Percentiles rank a stretch among this genome's conserved stretches.
Conservation (phyloP, 2,329 filamentous ascomycete genomes). For the Lachnellula arida region DNA sequence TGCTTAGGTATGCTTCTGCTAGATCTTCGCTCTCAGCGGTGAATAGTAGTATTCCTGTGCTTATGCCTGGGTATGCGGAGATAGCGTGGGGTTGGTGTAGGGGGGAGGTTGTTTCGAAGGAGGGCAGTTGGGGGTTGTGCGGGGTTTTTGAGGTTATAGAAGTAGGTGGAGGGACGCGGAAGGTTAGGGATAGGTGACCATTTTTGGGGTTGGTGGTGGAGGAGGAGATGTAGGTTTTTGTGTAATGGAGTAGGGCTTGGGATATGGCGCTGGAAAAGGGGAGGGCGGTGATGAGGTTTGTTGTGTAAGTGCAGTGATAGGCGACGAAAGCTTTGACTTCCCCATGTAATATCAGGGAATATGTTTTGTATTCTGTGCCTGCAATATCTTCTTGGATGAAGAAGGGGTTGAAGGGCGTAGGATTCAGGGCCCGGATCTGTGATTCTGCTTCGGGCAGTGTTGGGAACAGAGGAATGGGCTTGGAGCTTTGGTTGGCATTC, state of each 20-base stretch:
- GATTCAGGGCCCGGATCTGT: not conserved
- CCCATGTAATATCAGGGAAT: not conserved
- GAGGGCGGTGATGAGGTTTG: not conserved
- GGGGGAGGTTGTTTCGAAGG: too few species aligned
- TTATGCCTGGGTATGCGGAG: not conserved
- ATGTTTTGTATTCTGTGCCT: not conserved
- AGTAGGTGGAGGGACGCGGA: not conserved
- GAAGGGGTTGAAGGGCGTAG: not conserved
- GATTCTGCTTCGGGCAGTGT: not conserved
- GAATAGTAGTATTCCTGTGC: slow-evolving; percentile 56
- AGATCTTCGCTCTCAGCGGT: slow-evolving; percentile 36
- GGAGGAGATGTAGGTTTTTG: not conserved
- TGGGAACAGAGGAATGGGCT: not conserved
- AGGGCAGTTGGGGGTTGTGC: too few species aligned
- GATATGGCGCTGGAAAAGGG: not conserved
- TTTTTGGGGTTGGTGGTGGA: not conserved
- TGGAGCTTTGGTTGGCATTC: not conserved
- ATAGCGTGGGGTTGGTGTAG: not conserved
- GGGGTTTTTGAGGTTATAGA: not conserved
- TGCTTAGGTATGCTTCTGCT: slow-evolving; percentile 45
- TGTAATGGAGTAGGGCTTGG: not conserved
- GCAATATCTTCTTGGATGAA: not conserved
- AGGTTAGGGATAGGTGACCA: not conserved
- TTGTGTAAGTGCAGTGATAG: not conserved
- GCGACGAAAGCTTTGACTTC: not conserved